Evolutionary conservation across 306 rosid species (phyloP), one percentile per base, ranked within the genome.

Genomic region (Dalbergia cochinchinensis): DNA sequence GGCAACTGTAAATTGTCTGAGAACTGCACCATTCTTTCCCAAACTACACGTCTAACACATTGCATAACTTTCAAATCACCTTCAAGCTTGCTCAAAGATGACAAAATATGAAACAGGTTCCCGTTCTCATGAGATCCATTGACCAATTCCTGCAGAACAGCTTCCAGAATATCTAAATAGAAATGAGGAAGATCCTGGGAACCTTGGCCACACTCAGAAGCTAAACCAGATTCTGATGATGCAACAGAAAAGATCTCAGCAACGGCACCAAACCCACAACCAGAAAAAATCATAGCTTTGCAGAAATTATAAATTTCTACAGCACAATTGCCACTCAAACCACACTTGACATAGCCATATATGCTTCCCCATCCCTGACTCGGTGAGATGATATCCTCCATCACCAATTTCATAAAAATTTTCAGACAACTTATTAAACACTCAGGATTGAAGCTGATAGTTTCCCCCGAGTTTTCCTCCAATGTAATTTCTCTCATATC

Each of bases 321-420:
- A 78, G 88, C 81, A 82, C 86, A 84, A 80, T 86, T 92, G 58
- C 92, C 92, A 60, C 74, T 85, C 81, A 90, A 84, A 61, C 97
- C 98, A 11, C 85, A 64, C 9, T 63, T 80, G 71, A 88, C 89
- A 85, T 88, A 93, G 82, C 82, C 85, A 78, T 81, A 75, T 74
- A 88, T 66, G 78, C 96, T 90, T 74, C 78, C 87, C 99, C 97
- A 96, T 69, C 98, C 94, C 85, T 93, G 98, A 86, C 90, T 91
- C 3, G 99, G 98, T 33, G 98, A 93, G 65, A 96, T 88, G 79
- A 73, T 87, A 85, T 96, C 99, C 78, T 96, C 99, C 83, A 87
- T 83, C 79, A 96, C 94, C 84, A 93, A 84, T 83, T 89, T 90
- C 93, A 88, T 88, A 74, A 90, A 89, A 84, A 82, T 91, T 84